These are phyloP conservation scores for Kluyveromyces sp. DNA, from an alignment of 1,139 yeast genomes.

Conservation along the genomic window DNA sequence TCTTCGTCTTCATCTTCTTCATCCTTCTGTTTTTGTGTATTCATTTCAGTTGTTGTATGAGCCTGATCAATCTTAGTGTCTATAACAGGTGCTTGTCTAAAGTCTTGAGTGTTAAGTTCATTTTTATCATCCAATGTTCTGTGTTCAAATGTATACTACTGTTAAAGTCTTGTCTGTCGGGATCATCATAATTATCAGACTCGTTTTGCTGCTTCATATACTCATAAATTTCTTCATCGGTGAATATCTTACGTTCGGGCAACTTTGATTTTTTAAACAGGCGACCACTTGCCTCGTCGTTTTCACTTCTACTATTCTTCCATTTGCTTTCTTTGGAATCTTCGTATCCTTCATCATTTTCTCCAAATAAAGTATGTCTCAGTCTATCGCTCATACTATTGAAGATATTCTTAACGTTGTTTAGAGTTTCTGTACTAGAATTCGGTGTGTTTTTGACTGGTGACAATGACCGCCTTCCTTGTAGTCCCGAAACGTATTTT, in stretches of 20 bases:
- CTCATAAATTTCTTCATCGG: constrained; percentile 3
- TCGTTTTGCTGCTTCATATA: neutral
- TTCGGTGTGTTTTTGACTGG: constrained; percentile 20
- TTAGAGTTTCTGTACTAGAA: constrained; percentile 17
- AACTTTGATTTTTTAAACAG: neutral
- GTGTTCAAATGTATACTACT: constrained; percentile 2
- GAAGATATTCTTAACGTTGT: constrained; percentile 17
- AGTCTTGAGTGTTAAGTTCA: neutral
- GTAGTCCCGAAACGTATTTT: constrained; percentile 15
- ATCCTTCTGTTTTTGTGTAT: neutral
- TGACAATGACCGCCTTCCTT: constrained; percentile 18
- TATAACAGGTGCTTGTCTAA: neutral
- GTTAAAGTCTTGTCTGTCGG: constrained; percentile 2
- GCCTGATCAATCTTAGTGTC: neutral
- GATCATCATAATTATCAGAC: neutral
- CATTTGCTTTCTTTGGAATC: neutral
- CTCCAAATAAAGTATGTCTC: constrained; percentile 1
- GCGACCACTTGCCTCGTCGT: neutral
- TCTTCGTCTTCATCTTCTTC: neutral
- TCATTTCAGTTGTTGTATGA: neutral
- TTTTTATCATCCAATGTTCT: neutral
- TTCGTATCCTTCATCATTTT: neutral
- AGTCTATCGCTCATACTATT: constrained; percentile 7
- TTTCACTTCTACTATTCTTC: neutral
- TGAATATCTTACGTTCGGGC: neutral